Percentiles rank a stretch among this genome's conserved stretches.
These are phyloP conservation scores for Rhipidocladum racemiflorum DNA, from an alignment of 176 grass and related monocot species.

Conservation along the genomic window DNA sequence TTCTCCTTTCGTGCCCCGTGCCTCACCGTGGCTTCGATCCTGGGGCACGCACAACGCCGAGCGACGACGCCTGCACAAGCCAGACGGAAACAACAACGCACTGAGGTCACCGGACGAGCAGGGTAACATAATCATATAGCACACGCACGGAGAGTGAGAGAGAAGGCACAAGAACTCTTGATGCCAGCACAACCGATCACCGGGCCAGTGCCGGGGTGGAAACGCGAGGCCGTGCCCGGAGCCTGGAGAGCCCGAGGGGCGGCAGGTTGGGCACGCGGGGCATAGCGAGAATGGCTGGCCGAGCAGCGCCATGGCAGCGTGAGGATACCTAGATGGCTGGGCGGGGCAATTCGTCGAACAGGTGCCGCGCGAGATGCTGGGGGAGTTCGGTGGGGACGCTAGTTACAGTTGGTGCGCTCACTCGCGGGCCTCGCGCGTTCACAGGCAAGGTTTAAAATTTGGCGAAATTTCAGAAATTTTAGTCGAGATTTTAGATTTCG, in stretches of 20 bases:
- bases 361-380: neutral
- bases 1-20: conserved; percentile 58
- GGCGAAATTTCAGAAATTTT: too few species aligned
- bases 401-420: too few species aligned
- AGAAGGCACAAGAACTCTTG: neutral
- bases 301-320: neutral
- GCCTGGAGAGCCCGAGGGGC: neutral
- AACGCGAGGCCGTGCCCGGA: neutral
- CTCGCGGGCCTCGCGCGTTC: too few species aligned
- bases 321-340: neutral
- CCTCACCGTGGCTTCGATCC: conserved; percentile 63
- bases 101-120: neutral
- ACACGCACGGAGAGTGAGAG: neutral
- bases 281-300: neutral
- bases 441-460: too few species aligned
- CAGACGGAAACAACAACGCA: neutral
- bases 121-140: neutral
- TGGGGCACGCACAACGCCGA: conserved; percentile 24
- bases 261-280: neutral
- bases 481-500: too few species aligned
- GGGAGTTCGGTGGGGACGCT: too few species aligned
- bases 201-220: neutral
- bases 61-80: neutral
- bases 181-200: neutral
- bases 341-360: conserved; percentile 47